Evolutionary conservation across 2,329 filamentous ascomycete species (phyloP).

Genomic region (Hymenotorrendiella dingleyae): DNA sequence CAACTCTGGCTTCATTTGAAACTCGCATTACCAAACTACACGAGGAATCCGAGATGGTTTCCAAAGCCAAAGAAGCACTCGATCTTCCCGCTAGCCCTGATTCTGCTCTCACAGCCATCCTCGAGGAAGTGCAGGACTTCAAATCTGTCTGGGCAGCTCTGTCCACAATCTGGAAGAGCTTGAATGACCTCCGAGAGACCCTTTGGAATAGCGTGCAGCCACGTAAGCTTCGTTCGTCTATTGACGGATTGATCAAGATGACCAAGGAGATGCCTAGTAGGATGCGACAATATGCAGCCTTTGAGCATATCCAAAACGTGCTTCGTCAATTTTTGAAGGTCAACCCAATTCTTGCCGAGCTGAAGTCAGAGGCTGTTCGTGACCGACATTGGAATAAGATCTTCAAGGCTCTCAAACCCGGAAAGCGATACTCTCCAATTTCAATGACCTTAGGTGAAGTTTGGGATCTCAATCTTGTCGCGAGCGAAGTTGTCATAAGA

Average conservation of each 20-base stretch:
- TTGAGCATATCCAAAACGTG: constrained; percentile 93
- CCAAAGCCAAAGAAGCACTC: constrained; percentile 93
- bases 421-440: constrained; percentile 87
- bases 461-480: constrained; percentile 89
- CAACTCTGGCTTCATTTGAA: constrained; percentile 77
- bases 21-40: constrained; percentile 77
- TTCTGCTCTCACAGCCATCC: constrained; percentile 72
- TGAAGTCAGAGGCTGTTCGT: constrained; percentile 94
- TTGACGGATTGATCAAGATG: constrained; percentile 92
- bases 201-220: constrained; percentile 96
- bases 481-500: constrained; percentile 80
- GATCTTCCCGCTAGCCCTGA: constrained; percentile 78
- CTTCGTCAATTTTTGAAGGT: constrained; percentile 86
- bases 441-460: constrained; percentile 97
- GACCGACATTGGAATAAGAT: constrained; percentile 98
- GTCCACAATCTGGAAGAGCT: constrained; percentile 91
- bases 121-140: constrained; percentile 97
- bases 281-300: constrained; percentile 99
- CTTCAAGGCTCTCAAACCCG: constrained; percentile 89
- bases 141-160: constrained; percentile 97
- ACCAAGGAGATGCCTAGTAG: constrained; percentile 98
- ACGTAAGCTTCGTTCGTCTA: constrained; percentile 80
- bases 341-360: constrained; percentile 77
- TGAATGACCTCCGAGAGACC: constrained; percentile 88
- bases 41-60: constrained; percentile 86